Base-by-base conservation (phyloP, 192 early-diverging fungal species). In the Linnemannia elongata region DNA sequence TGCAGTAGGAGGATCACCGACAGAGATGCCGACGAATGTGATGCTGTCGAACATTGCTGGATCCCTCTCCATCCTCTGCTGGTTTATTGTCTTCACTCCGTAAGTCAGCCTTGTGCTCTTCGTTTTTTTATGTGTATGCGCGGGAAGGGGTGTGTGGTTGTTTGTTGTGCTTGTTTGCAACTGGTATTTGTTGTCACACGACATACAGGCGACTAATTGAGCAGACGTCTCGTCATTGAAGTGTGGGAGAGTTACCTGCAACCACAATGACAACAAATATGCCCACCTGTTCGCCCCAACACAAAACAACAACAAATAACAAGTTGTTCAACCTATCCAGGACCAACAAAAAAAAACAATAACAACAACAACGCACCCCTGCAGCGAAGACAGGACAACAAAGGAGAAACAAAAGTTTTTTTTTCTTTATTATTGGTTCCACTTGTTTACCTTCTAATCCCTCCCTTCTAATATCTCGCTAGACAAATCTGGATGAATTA, bases 401-500 rank as follows among this genome's bases (percentile, higher is more conserved):
- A 39, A n/a, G n/a, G 54, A 27, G 57, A 63, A 63, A 38, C 57
- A n/a, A 63, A 63, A 66, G 30, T 55, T 57, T 38, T 35, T 57
- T 55, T 22, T 17, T 49, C 15, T 6, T 20, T 75, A 33, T 57
- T 57, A 0, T 54, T 57, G 49, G 20, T 38, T 44, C 35, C 74
- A 75, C 4, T 75, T 13, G 41, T 47, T 47, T 42, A 27, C 71
- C 42, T 72, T 39, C 30, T 75, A n/a, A 39, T 55, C 36, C 33
- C 42, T 70, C 17, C 12, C n/a, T 24, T 36, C n/a, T n/a, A 13
- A 35, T 7, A 22, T 44, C 13, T 10, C 39, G 52, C 30, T 68
- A 94, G 94, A 15, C 96, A 97, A 91, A 83, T 97, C 27, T 94
- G 88, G 75, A 89, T 92, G 63, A 97, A 96, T 88, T 96, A 96